phyloP scores from a whole-genome alignment of 2,329 filamentous ascomycete species.

The Fusarium sp. region DNA sequence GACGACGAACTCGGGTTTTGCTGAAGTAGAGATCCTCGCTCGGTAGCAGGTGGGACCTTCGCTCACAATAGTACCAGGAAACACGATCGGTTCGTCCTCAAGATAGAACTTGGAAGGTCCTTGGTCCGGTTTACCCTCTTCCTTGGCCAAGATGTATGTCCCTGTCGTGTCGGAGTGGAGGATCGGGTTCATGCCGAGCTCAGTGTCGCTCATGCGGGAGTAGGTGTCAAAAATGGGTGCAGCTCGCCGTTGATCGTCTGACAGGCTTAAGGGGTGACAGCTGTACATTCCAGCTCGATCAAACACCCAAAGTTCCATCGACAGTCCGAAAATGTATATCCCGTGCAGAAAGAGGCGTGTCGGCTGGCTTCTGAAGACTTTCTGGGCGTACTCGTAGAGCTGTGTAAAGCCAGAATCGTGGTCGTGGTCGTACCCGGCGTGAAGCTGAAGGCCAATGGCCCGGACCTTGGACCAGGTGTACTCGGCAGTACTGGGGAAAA shows the following conservation, averaged over 20 bases:
- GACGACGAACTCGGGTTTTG: constrained; percentile 14
- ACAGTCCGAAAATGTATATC: neutral
- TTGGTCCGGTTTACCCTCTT: neutral
- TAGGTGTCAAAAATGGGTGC: constrained; percentile 1
- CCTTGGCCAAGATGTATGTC: constrained; percentile 9
- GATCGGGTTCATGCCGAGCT: constrained; percentile 17
- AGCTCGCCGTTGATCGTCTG: too few relatives aligned
- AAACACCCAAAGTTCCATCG: neutral
- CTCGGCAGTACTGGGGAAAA: neutral
- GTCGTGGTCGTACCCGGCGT: neutral
- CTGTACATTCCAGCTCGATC: neutral
- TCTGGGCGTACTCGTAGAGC: neutral
- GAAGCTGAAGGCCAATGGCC: neutral
- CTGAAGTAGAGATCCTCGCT: neutral
- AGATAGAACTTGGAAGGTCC: constrained; percentile 11
- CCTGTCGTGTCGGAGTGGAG: neutral
- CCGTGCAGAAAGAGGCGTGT: neutral
- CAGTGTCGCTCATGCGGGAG: constrained; percentile 12
- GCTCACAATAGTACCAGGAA: constrained; percentile 28
- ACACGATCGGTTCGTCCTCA: constrained; percentile 6
- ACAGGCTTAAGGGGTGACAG: too few relatives aligned
- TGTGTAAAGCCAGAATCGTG: neutral
- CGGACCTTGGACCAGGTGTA: neutral
- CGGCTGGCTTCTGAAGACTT: neutral
- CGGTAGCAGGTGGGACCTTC: constrained; percentile 31